Evolutionary conservation across 2,329 filamentous ascomycete genomes (phyloP), one percentile per base, ranked within the genome.

Genomic region (Lachnellula arida): DNA sequence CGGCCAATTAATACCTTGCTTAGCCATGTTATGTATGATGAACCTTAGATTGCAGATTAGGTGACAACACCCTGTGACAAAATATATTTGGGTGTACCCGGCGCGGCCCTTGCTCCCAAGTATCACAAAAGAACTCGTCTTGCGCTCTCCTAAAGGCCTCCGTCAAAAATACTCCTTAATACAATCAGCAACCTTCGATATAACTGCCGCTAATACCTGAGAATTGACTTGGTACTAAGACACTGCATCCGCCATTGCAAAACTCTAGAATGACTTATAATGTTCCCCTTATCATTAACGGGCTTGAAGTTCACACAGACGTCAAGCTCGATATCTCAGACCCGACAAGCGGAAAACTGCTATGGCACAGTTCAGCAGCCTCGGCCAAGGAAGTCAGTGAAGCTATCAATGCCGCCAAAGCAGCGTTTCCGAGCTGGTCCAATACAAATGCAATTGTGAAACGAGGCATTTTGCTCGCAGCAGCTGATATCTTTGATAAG

Each of bases 391-490:
- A 46, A 15, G 43, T 25, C 22, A 46, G 14, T 46, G 43, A 17
- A 25, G 87, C 87, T 15, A 86, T 90, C 23, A 73, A 78, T 34
- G 83, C 87, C 2, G 87, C 87, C 39, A 79, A 84, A 51, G 76
- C 78, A 59, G 87, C 88, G 2, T 83, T 91, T 54, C 76, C 82
- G 1, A 76, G 79, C 14, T 91, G 88, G 88, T 80, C 81, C 58
- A 76, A 79, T 23, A 77, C 90, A 48, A 75, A 81, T 17, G 78
- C 78, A 17, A 82, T 82, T 3, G 82, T 86, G 49, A 81, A 87
- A 39, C 87, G 83, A 39, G 76, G 76, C 14, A 71, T 91, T 53
- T 79, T 92, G 77, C 74, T 75, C 69, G 87, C 84, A 71, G 79
- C 91, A 17, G 84, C 85, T 25, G 80, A 86, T 56, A 74, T 91